Evolutionary conservation across 768 basidiomycete species (phyloP).

Genomic region (Clavaria fumosa): DNA sequence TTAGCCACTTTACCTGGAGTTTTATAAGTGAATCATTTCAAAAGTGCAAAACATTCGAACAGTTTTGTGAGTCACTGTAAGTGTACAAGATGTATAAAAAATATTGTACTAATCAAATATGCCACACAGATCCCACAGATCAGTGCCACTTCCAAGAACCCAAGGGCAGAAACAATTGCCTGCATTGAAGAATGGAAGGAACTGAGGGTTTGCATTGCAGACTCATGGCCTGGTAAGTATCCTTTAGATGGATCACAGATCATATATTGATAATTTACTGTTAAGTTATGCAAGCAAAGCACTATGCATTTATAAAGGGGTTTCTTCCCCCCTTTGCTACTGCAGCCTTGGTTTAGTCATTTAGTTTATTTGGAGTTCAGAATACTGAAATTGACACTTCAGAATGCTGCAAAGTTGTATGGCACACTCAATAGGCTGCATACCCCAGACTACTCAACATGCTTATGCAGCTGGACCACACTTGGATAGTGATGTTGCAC

Average conservation of each 20-base stretch:
- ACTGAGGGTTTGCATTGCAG: background rate
- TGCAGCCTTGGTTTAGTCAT: background rate
- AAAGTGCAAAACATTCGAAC: too few species aligned
- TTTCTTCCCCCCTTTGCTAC: slow-evolving; percentile 1
- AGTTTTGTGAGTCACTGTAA: too few species aligned
- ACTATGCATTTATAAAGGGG: background rate
- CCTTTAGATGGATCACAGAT: background rate
- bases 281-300: background rate
- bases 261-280: background rate
- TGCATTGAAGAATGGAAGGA: background rate
- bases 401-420: background rate
- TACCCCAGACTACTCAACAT: background rate
- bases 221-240: background rate
- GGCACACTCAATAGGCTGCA: background rate
- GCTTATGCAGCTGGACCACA: slow-evolving; percentile 2
- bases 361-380: slow-evolving; percentile 1
- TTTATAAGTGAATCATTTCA: too few species aligned
- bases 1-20: too few species aligned
- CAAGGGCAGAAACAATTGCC: background rate
- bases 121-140: background rate
- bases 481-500: background rate
- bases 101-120: background rate
- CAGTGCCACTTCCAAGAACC: slow-evolving; percentile 1
- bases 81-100: too few species aligned
- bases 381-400: background rate